Base-by-base conservation (phyloP, 345 rosid genomes). In the Erucastrum elatum region DNA sequence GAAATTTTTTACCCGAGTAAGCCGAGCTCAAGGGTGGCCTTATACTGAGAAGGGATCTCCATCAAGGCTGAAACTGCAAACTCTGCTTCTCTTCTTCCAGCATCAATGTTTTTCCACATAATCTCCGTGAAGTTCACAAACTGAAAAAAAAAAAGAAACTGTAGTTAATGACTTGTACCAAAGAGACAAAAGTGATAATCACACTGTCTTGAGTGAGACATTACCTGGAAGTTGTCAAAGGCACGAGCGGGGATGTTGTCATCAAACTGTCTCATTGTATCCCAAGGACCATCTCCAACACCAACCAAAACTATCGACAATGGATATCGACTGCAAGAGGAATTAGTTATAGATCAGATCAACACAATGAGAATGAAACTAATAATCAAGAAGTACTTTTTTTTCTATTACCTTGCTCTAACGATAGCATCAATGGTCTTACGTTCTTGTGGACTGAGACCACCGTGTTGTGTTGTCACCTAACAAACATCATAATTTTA, bases 271-370 rank as follows among this genome's bases (percentile, higher is more conserved):
- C 81, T 89, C 94, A 92, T 92, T 82, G 90, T 81, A 73, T 92
- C 93, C 94, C 97, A 92, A 33, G 97, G 96, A 10, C 96, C 97
- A 51, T 92, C 97, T 49, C 97, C 97, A 63, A 90, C 97, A 33
- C 97, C 96, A 7, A 92, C 97, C 37, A 92, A 67, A 73, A 90
- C 79, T 73, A 92, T 92, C 25, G 97, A 92, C 79, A 92, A 78
- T 30, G 97, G 94, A 77, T 84, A 89, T 59, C 81, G 84, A 41
- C 97, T 90, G 87, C 77, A 29, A 29, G 31, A 29, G 15, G 30
- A 6, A 6, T 41, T 41, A 34, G 53, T 33, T n/a, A 2, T 12
- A 64, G 26, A 62, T 49, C 8, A 78, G 13, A 10, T 11, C 53
- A 49, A 21, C 13, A 58, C 68, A 77, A 30, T 8, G 8, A 60